Evolutionary conservation across 2,329 filamentous ascomycete genomes (phyloP), one percentile per base, ranked within the genome.

Genomic region (Neopestalotiopsis sp.): DNA sequence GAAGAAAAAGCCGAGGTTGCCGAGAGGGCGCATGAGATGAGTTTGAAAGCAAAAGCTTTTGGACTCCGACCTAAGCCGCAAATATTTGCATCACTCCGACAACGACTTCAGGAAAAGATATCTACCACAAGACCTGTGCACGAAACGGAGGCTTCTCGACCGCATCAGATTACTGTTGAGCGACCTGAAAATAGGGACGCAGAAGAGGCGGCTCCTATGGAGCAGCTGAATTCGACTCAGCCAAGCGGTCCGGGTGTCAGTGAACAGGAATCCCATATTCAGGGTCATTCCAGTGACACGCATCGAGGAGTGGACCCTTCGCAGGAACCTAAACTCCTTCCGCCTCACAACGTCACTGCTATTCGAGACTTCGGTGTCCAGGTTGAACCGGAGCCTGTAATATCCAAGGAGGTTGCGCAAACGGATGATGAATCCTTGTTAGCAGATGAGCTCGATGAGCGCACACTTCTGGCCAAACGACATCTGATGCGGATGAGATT

Each of bases 401-500:
- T n/a, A 14, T 10, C 57, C 13, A 14, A 59, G 12, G 59, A 24
- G 4, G 34, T 13, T 14, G 32, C 40, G 14, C 17, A 2, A 20
- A 38, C 40, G 9, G n/a, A 40, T 32, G n/a, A 40, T 17, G 34
- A 20, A 10, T 14, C 4, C 30, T 40, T 9, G 30, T 38, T 52
- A 6, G 45, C 45, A 34, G 34, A 62, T 34, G 59, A 62, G 32
- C 28, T 40, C 17, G 77, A 79, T 49, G 77, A 77, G 68, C 75
- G 67, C 14, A 78, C 78, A 9, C 66, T 76, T 67, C 70, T 79
- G 67, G 78, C 78, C 30, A 72, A 77, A 60, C 72, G 78, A 62
- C 78, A 79, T 65, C 78, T 79, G 14, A 69, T 78, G 10, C 77
- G 78, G 28, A 78, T 78, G 76, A 74, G 76, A 69, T 78, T 76